Evolutionary conservation across 2,329 filamentous ascomycete genomes (phyloP), one percentile per base, ranked within the genome.

Genomic region (Pseudogymnoascus sp.): DNA sequence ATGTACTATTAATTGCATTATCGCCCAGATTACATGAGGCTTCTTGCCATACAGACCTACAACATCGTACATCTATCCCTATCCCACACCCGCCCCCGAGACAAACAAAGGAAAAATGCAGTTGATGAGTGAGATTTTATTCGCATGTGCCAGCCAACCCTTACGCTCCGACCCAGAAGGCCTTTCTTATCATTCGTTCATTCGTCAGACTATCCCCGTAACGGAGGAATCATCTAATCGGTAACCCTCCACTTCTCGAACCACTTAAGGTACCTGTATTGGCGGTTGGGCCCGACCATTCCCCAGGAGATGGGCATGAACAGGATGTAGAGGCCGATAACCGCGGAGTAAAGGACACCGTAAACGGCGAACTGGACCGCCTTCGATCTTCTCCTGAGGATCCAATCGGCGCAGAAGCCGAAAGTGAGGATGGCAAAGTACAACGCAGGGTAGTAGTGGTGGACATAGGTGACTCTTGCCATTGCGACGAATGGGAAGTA

Each of bases 381-480:
- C 72, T 83, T 84, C 68, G 80, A 82, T 67, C 90, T 79, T 70
- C 83, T 86, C 67, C 87, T 83, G 55, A 91, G 84, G 66, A 87
- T 80, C 87, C 91, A 97, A 75, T 97, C 92, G 62, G 90, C 78
- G 68, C 92, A 83, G 82, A 99, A 99, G 61, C 92, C 93, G 65
- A 92, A 85, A 14, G 84, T 85, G 52, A 99, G 80, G 67, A 99
- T 96, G 70, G 94, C 92, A 75, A 97, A 99, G 80, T 97, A 99
- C 9, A 99, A 84, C 8, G 94, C 94, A 9, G 94, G 94, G 76
- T 97, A 99, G 81, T 99, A 99, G 79, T 99, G 94, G 76, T 99
- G 94, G 62, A 99, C 94, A 72, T 99, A 99, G 14, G 94, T 99
- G 65, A 99, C 94, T 82, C 94, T 91, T 9, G 92, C 94, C 95